A percentile compares a stretch with the other conserved stretches of the same genome.
phyloP scores from a whole-genome alignment of 2,329 filamentous ascomycete species.

The Fusarium pseudograminearum region DNA sequence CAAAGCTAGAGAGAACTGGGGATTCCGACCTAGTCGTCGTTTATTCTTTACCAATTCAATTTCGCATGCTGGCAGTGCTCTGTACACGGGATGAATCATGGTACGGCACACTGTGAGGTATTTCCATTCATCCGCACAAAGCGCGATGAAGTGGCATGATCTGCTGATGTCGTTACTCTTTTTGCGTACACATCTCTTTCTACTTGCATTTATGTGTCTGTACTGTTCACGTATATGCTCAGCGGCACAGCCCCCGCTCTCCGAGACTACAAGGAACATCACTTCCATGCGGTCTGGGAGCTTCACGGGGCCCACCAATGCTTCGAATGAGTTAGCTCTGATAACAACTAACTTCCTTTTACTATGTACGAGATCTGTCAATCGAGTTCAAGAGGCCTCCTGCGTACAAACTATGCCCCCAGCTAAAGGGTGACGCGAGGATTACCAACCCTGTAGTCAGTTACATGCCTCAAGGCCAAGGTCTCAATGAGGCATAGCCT shows the following conservation, averaged over 20 bases:
- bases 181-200: constrained; percentile 14
- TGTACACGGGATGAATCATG: constrained; percentile 7
- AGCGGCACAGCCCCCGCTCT: constrained; percentile 26
- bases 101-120: constrained; percentile 39
- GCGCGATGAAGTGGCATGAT: constrained; percentile 40
- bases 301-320: constrained; percentile 18
- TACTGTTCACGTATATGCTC: constrained; percentile 6
- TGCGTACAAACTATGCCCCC: constrained; percentile 7
- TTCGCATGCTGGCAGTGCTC: constrained; percentile 18
- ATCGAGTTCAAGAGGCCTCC: constrained; percentile 31
- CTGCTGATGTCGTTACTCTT: constrained; percentile 30
- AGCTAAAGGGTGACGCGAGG: constrained; percentile 5
- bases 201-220: neutral
- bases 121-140: constrained; percentile 38
- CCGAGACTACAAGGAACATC: constrained; percentile 22
- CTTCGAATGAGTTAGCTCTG: constrained; percentile 31
- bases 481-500: no score
- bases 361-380: neutral
- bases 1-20: constrained; percentile 14
- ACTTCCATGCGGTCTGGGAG: constrained; percentile 15
- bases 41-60: constrained; percentile 22
- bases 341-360: constrained; percentile 14
- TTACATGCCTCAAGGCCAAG: neutral
- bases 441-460: neutral
- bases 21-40: constrained; percentile 26